Conservation (phyloP, 1,284 basidiomycete genomes). For the Termitomyces sp. region DNA sequence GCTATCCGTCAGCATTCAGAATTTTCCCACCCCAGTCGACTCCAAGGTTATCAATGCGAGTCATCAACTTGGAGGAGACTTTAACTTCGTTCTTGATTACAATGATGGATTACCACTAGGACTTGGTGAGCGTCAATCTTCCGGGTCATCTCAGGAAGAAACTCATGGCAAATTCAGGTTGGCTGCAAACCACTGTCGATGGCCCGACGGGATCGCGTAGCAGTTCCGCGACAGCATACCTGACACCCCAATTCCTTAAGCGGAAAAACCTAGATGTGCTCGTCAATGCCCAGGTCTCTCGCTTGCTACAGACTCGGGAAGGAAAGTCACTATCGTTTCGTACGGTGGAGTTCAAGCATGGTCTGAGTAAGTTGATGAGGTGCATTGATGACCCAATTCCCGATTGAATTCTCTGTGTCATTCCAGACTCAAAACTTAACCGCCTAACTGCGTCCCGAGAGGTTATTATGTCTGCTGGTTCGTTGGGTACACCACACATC, state of each 20-base stretch:
- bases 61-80: slow-evolving; percentile 20
- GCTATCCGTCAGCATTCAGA: slow-evolving; percentile 20
- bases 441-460: slow-evolving; percentile 10
- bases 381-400: not conserved
- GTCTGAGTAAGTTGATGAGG: not conserved
- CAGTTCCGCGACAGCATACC: slow-evolving; percentile 20
- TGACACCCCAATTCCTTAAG: slow-evolving; percentile 16
- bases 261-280: slow-evolving; percentile 24
- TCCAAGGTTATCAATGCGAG: slow-evolving; percentile 19
- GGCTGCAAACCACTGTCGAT: slow-evolving; percentile 22
- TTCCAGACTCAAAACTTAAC: slow-evolving; percentile 3
- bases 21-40: slow-evolving; percentile 18
- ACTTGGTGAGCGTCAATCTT: slow-evolving; percentile 15
- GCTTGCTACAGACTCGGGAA: slow-evolving; percentile 14
- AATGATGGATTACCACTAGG: slow-evolving; percentile 24
- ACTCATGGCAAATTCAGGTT: slow-evolving; percentile 15
- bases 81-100: slow-evolving; percentile 24
- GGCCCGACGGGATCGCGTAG: slow-evolving; percentile 17
- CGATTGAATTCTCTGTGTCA: not conserved
- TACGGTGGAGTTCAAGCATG: slow-evolving; percentile 18
- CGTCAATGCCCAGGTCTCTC: slow-evolving; percentile 20
- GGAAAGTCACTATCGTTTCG: slow-evolving; percentile 12
- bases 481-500: slow-evolving; percentile 15
- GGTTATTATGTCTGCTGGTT: slow-evolving; percentile 16
- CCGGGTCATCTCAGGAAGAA: not conserved